Evolutionary conservation across 257 asterid species (phyloP).

Genomic region (Gardenia jasminoides): DNA sequence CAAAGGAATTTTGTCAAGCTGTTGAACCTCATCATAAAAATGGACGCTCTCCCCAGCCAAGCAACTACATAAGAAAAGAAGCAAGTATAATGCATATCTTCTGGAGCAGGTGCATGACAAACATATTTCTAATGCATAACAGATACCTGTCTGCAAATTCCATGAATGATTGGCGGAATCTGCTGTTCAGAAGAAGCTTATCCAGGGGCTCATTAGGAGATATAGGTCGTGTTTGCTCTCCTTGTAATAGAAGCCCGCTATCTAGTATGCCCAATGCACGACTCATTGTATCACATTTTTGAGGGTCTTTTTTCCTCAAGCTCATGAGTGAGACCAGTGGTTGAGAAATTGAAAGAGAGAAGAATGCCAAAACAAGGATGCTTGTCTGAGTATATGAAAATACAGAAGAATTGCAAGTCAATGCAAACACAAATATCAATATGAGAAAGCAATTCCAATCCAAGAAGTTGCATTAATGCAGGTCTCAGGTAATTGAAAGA

Average conservation of each 20-base stretch:
- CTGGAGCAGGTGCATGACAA: not conserved
- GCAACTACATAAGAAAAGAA: constrained; percentile 42
- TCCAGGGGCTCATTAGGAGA: constrained; percentile 67
- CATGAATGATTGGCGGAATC: constrained; percentile 67
- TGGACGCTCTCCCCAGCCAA: constrained; percentile 90
- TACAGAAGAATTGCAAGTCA: constrained; percentile 1
- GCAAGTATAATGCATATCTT: not conserved
- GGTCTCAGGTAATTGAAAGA: constrained; percentile 6
- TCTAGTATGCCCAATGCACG: constrained; percentile 68
- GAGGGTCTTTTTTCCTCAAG: constrained; percentile 49
- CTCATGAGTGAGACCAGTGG: constrained; percentile 74
- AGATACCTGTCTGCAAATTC: constrained; percentile 75
- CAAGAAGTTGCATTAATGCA: not conserved
- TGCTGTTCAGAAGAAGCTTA: constrained; percentile 67
- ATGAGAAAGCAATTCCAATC: constrained; percentile 5
- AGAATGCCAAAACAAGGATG: constrained; percentile 66
- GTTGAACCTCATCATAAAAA: constrained; percentile 79
- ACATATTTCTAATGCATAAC: not conserved
- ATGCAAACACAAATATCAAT: constrained; percentile 5
- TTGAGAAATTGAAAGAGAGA: constrained; percentile 67
- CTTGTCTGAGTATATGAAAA: constrained; percentile 54
- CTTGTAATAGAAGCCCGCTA: constrained; percentile 43
- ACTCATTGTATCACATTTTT: constrained; percentile 60
- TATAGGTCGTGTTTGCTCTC: constrained; percentile 36
- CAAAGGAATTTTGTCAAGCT: constrained; percentile 60